Evolutionary conservation across 305 asterid genomes (phyloP).

Genomic region (Fraxinus xanthoxyloides): DNA sequence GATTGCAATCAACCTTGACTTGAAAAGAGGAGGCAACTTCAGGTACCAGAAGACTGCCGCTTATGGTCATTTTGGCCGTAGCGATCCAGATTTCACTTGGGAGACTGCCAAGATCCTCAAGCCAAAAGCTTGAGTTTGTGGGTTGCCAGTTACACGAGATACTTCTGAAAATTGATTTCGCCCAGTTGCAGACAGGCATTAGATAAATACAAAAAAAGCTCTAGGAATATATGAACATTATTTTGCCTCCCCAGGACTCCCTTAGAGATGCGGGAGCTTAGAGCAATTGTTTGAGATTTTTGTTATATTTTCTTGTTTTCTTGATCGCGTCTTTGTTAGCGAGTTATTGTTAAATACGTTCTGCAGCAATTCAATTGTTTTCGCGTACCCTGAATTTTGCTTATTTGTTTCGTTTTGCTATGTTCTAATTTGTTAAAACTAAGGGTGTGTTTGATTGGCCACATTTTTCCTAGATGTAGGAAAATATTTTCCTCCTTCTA

Average conservation of each 20-base stretch:
- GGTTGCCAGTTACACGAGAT: background rate
- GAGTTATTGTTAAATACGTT: constrained; percentile 9
- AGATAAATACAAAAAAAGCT: constrained; percentile 42
- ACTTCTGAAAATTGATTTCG: constrained; percentile 17
- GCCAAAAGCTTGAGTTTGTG: constrained; percentile 66
- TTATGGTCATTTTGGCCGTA: constrained; percentile 89
- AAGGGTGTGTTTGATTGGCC: too few relatives aligned
- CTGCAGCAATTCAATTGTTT: constrained; percentile 11
- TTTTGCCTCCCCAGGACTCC: constrained; percentile 33
- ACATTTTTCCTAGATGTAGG: too few relatives aligned
- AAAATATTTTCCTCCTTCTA: too few relatives aligned
- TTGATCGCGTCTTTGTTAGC: background rate
- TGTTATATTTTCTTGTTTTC: constrained; percentile 9
- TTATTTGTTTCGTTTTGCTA: background rate
- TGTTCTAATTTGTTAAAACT: background rate
- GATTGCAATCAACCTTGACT: constrained; percentile 85
- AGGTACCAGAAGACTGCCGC: constrained; percentile 96
- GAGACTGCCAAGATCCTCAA: constrained; percentile 80
- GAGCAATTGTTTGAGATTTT: constrained; percentile 18
- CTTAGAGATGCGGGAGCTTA: constrained; percentile 21
- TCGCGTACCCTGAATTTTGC: constrained; percentile 1
- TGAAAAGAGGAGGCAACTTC: constrained; percentile 74
- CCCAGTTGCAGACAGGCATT: constrained; percentile 25
- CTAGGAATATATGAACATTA: constrained; percentile 23
- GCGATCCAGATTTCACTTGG: constrained; percentile 82